Percentiles rank a stretch among this genome's conserved stretches.
phyloP scores from a whole-genome alignment of 352 stramenopile genomes.

The Phytophthora sansomeana region DNA sequence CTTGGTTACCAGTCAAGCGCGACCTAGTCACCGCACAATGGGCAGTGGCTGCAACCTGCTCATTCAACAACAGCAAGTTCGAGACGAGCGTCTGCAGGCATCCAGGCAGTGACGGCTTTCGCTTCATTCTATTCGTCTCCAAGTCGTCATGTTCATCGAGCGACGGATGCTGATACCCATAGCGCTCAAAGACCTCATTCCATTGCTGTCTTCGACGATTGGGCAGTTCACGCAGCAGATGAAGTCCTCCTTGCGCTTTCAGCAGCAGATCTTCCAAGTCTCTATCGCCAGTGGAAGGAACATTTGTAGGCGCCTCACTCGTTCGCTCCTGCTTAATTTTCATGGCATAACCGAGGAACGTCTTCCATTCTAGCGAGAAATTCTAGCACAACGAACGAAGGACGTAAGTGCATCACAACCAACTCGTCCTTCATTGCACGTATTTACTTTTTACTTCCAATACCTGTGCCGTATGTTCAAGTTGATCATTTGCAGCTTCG shows the following conservation, averaged over 20 bases:
- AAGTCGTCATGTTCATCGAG: neutral
- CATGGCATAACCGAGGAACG: constrained; percentile 63
- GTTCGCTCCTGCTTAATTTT: constrained; percentile 40
- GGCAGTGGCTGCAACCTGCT: constrained; percentile 20
- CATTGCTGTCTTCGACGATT: constrained; percentile 45
- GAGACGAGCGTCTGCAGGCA: constrained; percentile 25
- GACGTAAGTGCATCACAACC: neutral
- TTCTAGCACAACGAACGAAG: constrained; percentile 30
- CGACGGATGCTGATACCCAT: constrained; percentile 37
- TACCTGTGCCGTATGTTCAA: constrained; percentile 54
- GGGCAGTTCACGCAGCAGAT: constrained; percentile 59
- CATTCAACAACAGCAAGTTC: constrained; percentile 20
- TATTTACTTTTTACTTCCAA: too few relatives aligned
- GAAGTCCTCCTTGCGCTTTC: constrained; percentile 57
- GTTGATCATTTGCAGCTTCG: constrained; percentile 38
- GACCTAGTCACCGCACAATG: constrained; percentile 21
- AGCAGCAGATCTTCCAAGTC: constrained; percentile 58
- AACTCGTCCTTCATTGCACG: neutral
- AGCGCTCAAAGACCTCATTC: constrained; percentile 38
- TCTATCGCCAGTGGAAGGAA: constrained; percentile 12
- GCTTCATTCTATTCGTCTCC: neutral
- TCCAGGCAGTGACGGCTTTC: constrained; percentile 2
- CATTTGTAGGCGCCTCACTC: neutral
- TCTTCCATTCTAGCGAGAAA: constrained; percentile 70
- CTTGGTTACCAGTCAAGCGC: constrained; percentile 5